Percentiles rank a stretch among this genome's conserved stretches.
phyloP scores from a whole-genome alignment of 106 monocot species.

The Platanthera guangdongensis region DNA sequence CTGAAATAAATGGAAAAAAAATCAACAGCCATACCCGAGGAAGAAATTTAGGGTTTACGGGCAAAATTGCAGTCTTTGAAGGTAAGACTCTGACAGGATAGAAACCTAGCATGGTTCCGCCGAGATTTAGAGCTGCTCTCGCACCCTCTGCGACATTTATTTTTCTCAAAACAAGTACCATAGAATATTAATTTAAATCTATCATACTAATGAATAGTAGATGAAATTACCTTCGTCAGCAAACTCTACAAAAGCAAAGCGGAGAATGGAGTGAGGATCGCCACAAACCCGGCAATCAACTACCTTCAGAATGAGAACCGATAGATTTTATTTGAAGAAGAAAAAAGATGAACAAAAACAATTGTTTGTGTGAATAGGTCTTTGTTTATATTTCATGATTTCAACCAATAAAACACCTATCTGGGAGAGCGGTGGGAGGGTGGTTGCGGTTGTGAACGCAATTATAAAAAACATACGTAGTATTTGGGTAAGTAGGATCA shows the following conservation, averaged over 20 bases:
- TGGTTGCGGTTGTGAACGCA: too few relatives aligned
- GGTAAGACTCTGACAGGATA: constrained; percentile 57
- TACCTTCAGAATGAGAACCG: constrained; percentile 22
- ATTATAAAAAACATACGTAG: too few relatives aligned
- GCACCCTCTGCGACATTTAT: constrained; percentile 34
- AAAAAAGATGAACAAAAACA: neutral
- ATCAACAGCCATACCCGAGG: constrained; percentile 34
- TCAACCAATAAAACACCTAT: too few relatives aligned
- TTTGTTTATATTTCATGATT: too few relatives aligned
- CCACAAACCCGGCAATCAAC: constrained; percentile 55
- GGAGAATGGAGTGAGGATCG: constrained; percentile 43
- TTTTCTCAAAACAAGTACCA: neutral
- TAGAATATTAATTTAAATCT: neutral
- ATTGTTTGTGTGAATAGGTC: too few relatives aligned
- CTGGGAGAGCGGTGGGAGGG: too few relatives aligned
- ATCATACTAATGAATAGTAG: neutral
- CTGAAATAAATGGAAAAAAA: neutral
- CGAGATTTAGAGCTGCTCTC: constrained; percentile 39
- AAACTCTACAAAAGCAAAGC: constrained; percentile 59
- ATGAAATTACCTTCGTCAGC: constrained; percentile 35
- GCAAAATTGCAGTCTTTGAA: constrained; percentile 71
- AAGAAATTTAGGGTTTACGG: constrained; percentile 70
- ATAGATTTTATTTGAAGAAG: neutral
- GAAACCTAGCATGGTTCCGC: constrained; percentile 46
- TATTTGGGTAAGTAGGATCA: too few relatives aligned